phyloP scores from a whole-genome alignment of 1,284 basidiomycete species.

The Cerrena zonata region DNA sequence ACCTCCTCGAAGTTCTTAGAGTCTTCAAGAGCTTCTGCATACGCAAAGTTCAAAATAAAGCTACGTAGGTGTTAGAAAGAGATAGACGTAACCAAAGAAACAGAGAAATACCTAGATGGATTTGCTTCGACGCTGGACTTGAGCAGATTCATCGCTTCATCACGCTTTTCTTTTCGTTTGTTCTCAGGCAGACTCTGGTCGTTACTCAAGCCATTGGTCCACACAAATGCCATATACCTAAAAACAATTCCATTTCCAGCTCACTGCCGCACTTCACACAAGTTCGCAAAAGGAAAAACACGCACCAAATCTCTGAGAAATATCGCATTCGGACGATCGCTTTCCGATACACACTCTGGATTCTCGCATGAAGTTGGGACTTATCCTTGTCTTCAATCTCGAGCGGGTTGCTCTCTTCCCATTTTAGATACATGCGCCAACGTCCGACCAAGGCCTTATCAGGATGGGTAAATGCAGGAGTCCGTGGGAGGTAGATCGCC shows the following conservation, averaged over 20 bases:
- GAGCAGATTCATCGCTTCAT: conserved; percentile 79
- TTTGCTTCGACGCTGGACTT: conserved; percentile 87
- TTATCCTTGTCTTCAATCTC: conserved; percentile 86
- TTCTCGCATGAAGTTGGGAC: conserved; percentile 58
- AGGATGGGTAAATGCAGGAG: conserved; percentile 66
- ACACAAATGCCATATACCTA: conserved; percentile 88
- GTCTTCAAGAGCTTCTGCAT: conserved; percentile 78
- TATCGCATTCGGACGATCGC: conserved; percentile 87
- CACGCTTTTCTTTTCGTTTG: conserved; percentile 33
- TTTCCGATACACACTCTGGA: conserved; percentile 83
- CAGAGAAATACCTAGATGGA: conserved; percentile 57
- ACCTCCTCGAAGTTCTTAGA: conserved; percentile 61
- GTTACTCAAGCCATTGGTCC: conserved; percentile 70
- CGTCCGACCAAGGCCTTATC: conserved; percentile 74
- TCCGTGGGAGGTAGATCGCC: conserved; percentile 61
- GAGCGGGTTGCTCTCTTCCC: conserved; percentile 93
- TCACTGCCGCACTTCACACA: conserved; percentile 4
- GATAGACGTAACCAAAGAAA: not conserved
- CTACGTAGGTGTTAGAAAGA: conserved; percentile 35
- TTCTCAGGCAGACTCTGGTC: conserved; percentile 13
- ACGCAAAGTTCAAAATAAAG: conserved; percentile 84
- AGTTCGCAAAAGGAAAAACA: conserved; percentile 5
- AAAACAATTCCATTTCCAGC: not conserved
- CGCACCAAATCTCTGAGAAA: conserved; percentile 89
- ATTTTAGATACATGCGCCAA: conserved; percentile 91